Base-by-base conservation (phyloP, 2,329 filamentous ascomycete species). In the Metarhizium anisopliae region DNA sequence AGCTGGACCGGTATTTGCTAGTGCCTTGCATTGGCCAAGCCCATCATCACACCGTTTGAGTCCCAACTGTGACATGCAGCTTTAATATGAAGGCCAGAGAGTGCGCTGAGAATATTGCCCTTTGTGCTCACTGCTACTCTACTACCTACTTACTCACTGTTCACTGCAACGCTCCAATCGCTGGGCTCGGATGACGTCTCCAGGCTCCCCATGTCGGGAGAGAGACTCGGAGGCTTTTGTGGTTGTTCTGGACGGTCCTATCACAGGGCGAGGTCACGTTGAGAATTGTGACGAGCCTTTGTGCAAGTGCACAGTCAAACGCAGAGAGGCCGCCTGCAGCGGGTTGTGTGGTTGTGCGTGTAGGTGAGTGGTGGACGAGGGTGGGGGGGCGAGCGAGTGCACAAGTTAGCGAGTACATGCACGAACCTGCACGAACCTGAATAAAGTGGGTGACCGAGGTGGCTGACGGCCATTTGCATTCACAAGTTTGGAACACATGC, bases 221-320 rank as follows among this genome's bases (percentile, higher is more conserved):
- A 36, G 43, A 42, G 7, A 55, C 51, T 54, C 53, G 53, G 54
- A 50, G 55, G 54, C 58, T 58, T 25, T 62, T 59, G 60, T 63
- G 63, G 60, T 57, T 54, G 56, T 53, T 56, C 25, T 55, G 56
- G 45, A 51, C 58, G 53, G 55, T 54, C 68, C 67, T 63, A 67
- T 70, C 66, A 67, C 58, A 61, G 59, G 42, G 59, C 66, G 64
- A 60, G 58, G 25, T 25, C 25, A 25, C 25, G 25, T 25, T 3
- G 25, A 25, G 25, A 25, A 63, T 67, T 70, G 63, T 70, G 68
- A 63, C 63, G 60, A 62, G 62, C 63, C 64, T 64, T 65, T 67
- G 65, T 64, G 65, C 66, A 60, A 54, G 32, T 11, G 10, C 6
- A 7, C 32, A 47, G 30, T 2, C 30, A 54, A 35, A 45, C 51